Conservation (phyloP, 106 monocot genomes). For the Hemerocallis citrina region DNA sequence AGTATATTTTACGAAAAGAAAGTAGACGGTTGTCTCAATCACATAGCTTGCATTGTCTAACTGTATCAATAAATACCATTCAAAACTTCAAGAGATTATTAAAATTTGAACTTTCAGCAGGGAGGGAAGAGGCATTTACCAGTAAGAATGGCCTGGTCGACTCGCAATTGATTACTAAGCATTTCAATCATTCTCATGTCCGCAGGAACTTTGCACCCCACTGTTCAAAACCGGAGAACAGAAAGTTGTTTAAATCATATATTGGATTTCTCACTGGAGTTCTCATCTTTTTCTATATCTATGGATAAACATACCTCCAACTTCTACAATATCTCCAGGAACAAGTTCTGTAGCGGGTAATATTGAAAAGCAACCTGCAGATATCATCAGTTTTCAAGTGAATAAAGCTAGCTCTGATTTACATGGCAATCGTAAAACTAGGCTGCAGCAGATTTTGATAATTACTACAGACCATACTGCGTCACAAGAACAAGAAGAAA, state of each 20-base stretch:
- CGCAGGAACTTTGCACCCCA: slow-evolving; percentile 95
- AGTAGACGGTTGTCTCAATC: too few relatives aligned
- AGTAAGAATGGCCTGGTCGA: slow-evolving; percentile 99
- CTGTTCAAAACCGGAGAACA: slow-evolving; percentile 24
- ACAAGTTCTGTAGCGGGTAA: slow-evolving; percentile 93
- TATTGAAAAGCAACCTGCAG: slow-evolving; percentile 93
- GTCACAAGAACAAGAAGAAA: neutral
- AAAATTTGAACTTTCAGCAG: neutral
- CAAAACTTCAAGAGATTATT: neutral
- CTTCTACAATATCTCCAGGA: slow-evolving; percentile 99
- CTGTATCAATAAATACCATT: too few relatives aligned
- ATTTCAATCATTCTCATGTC: slow-evolving; percentile 95
- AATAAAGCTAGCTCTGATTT: neutral
- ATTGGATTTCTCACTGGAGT: neutral
- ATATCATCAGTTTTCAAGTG: neutral
- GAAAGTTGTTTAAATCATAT: neutral
- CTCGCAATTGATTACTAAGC: slow-evolving; percentile 92
- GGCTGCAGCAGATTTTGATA: too few relatives aligned
- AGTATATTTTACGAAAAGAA: too few relatives aligned
- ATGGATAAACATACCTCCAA: slow-evolving; percentile 57
- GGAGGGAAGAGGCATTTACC: slow-evolving; percentile 33
- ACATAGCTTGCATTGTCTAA: too few relatives aligned
- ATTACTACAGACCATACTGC: too few relatives aligned
- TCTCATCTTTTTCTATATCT: neutral
- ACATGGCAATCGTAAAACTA: neutral